Evolutionary conservation across 345 rosid genomes (phyloP).

Genomic region (Citropsis articulata): DNA sequence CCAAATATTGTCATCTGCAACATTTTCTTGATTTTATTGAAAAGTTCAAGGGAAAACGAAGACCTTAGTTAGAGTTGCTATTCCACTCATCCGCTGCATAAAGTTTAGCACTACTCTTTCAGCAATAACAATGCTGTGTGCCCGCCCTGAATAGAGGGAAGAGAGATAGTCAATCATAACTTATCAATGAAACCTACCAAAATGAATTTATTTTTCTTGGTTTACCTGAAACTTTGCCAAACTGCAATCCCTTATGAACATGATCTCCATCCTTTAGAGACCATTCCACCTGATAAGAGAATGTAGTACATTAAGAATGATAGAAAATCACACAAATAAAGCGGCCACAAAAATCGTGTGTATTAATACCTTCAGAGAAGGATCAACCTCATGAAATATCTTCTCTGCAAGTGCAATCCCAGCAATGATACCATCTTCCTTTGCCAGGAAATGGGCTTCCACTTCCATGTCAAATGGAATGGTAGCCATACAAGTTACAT

Average conservation of each 20-base stretch:
- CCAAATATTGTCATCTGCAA: neutral
- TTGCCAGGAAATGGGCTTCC: slow-evolving; percentile 88
- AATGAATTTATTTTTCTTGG: neutral
- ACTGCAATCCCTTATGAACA: slow-evolving; percentile 80
- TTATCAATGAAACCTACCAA: neutral
- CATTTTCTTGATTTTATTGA: neutral
- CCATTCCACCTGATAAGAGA: slow-evolving; percentile 72
- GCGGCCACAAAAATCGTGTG: slow-evolving; percentile 1
- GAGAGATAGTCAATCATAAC: neutral
- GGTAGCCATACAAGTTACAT: slow-evolving; percentile 93
- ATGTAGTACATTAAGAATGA: slow-evolving; percentile 7
- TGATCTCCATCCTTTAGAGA: slow-evolving; percentile 75
- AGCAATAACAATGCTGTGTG: slow-evolving; percentile 80
- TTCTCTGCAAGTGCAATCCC: slow-evolving; percentile 79
- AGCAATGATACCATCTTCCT: slow-evolving; percentile 89
- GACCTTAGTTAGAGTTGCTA: slow-evolving; percentile 94
- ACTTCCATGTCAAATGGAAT: slow-evolving; percentile 81
- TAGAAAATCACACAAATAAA: slow-evolving; percentile 15
- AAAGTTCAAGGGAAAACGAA: slow-evolving; percentile 7
- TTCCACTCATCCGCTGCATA: slow-evolving; percentile 99
- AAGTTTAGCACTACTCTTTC: slow-evolving; percentile 92
- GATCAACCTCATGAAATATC: slow-evolving; percentile 86
- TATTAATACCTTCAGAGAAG: slow-evolving; percentile 61
- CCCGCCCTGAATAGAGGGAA: slow-evolving; percentile 48
- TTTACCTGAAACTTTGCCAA: slow-evolving; percentile 82